Percentiles rank a stretch among this genome's conserved stretches.
Conservation (phyloP, 2,329 filamentous ascomycete species). For the Ophiocordyceps australis region DNA sequence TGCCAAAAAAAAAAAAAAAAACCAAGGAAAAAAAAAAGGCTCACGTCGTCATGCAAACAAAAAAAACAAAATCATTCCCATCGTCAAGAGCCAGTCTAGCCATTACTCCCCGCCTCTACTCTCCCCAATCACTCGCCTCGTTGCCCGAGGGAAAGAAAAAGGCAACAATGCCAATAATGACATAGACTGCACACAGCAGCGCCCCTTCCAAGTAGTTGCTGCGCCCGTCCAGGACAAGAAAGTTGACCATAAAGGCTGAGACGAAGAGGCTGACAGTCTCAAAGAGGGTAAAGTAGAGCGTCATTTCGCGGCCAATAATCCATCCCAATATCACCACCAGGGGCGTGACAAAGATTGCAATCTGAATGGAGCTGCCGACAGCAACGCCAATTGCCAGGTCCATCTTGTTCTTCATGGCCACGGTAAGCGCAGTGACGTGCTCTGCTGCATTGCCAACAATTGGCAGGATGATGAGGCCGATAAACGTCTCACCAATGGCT, state of each 20-base stretch:
- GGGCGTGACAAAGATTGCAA: constrained; percentile 53
- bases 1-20: no score
- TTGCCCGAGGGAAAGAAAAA: constrained; percentile 43
- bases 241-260: constrained; percentile 73
- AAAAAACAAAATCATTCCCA: no score
- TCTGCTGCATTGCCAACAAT: constrained; percentile 60
- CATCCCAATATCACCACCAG: constrained; percentile 56
- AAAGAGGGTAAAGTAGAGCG: constrained; percentile 73
- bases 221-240: constrained; percentile 67
- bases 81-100: no score
- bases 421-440: constrained; percentile 52
- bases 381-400: constrained; percentile 57
- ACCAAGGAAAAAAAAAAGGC: no score
- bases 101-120: constrained; percentile 1
- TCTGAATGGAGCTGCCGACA: constrained; percentile 54
- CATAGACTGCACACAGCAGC: constrained; percentile 45
- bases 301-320: constrained; percentile 50
- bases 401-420: constrained; percentile 61
- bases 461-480: constrained; percentile 54
- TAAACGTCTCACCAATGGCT: constrained; percentile 45
- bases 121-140: constrained; percentile 24
- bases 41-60: no score
- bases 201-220: constrained; percentile 78
- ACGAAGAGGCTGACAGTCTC: constrained; percentile 79
- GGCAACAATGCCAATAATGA: constrained; percentile 48